Percentiles rank a stretch among this genome's conserved stretches.
Conservation (phyloP, 164 flowering plant species). For the Vitis cinerea region DNA sequence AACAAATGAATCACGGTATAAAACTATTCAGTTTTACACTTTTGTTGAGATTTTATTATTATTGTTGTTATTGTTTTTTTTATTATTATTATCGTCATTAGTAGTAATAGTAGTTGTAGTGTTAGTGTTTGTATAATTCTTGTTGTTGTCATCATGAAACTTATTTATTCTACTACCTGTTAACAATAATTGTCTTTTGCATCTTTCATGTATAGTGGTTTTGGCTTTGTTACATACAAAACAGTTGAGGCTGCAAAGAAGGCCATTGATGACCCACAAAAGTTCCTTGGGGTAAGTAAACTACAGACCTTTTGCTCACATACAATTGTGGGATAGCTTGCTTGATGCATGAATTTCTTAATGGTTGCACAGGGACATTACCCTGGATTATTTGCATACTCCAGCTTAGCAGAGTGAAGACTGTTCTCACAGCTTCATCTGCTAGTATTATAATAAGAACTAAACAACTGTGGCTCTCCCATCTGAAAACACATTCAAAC, state of each 20-base stretch:
- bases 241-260: constrained; percentile 65
- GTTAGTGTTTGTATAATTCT: no score
- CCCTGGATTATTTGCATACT: not conserved
- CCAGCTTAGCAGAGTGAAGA: not conserved
- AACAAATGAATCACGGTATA: constrained; percentile 66
- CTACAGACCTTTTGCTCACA: not conserved
- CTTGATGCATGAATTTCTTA: not conserved
- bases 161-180: not conserved
- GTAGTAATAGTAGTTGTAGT: no score
- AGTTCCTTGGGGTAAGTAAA: constrained; percentile 55
- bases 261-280: constrained; percentile 72
- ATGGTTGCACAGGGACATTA: not conserved
- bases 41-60: not conserved
- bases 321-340: not conserved
- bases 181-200: not conserved
- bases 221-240: constrained; percentile 73
- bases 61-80: not conserved
- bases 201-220: constrained; percentile 42
- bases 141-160: no score
- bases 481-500: not conserved
- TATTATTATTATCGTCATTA: not conserved
- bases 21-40: not conserved
- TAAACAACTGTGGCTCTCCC: not conserved
- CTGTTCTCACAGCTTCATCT: not conserved
- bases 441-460: not conserved